These are phyloP conservation scores for Saccharomycopsis malanga DNA, from an alignment of 805 yeast species.

Conservation along the genomic window DNA sequence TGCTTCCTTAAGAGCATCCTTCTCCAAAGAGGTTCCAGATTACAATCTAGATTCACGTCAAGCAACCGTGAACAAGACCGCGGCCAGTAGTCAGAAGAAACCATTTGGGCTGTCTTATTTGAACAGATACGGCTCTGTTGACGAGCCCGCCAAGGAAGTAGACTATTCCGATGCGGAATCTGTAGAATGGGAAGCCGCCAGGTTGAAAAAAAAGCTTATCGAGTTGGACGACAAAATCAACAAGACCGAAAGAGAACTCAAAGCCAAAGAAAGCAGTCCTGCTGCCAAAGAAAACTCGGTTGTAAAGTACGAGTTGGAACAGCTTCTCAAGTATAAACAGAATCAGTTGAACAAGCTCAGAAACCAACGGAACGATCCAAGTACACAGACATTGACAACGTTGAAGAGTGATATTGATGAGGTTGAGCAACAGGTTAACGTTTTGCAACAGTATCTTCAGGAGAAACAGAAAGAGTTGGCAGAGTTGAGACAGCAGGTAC, in stretches of 20 bases:
- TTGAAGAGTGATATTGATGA: conserved; percentile 45
- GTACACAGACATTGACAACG: conserved; percentile 6
- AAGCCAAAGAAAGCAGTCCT: conserved; percentile 29
- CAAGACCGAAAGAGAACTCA: conserved; percentile 46
- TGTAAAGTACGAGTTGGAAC: conserved; percentile 66
- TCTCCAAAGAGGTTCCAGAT: conserved; percentile 75
- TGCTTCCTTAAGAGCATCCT: conserved; percentile 82
- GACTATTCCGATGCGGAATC: conserved; percentile 38
- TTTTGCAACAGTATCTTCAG: conserved; percentile 60
- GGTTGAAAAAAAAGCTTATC: conserved; percentile 69
- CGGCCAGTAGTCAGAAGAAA: conserved; percentile 25
- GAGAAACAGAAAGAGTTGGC: conserved; percentile 56
- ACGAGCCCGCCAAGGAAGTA: conserved; percentile 9
- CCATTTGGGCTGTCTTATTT: conserved; percentile 51
- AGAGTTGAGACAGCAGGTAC: conserved; percentile 31
- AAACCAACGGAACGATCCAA: conserved; percentile 24
- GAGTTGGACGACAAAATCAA: conserved; percentile 63
- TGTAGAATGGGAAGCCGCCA: conserved; percentile 91
- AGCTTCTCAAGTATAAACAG: conserved; percentile 72
- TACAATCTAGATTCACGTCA: conserved; percentile 56
- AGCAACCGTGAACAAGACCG: conserved; percentile 31
- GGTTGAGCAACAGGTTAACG: conserved; percentile 69
- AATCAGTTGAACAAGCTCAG: conserved; percentile 40
- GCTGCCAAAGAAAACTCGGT: conserved; percentile 26
- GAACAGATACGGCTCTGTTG: conserved; percentile 45